A percentile compares a stretch with the other conserved stretches of the same genome.
phyloP scores from a whole-genome alignment of 2,329 filamentous ascomycete species.

The Immersiporthe knoxdaviesiana region DNA sequence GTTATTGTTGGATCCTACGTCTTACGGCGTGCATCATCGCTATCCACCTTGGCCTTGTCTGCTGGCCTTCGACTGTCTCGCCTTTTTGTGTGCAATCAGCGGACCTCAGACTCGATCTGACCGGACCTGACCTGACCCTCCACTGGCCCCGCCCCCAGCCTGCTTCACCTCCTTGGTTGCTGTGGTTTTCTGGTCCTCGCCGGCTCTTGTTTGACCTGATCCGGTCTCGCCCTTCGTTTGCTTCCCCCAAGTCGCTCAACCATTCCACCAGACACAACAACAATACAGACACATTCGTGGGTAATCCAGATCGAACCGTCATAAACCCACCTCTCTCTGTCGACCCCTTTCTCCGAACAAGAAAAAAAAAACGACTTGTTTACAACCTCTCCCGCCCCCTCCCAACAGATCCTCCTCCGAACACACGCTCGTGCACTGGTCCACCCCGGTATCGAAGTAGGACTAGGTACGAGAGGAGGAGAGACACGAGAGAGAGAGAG shows the following conservation, averaged over 20 bases:
- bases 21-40: constrained; percentile 5
- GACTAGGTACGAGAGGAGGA: constrained; percentile 16
- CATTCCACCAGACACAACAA: background rate
- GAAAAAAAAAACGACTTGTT: background rate
- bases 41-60: constrained; percentile 13
- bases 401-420: too few species aligned
- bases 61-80: constrained; percentile 7
- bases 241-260: background rate
- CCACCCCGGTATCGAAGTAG: constrained; percentile 14
- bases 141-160: background rate
- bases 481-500: too few species aligned
- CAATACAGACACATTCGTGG: background rate
- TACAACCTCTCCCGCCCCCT: background rate
- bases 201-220: background rate
- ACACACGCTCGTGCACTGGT: constrained; percentile 4
- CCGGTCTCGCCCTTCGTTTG: constrained; percentile 13
- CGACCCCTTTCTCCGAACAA: background rate
- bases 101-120: background rate
- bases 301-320: background rate
- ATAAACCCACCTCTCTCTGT: background rate
- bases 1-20: constrained; percentile 1
- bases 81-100: constrained; percentile 9
- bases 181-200: background rate
- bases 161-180: background rate
- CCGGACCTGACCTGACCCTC: constrained; percentile 7